Evolutionary conservation across 192 early-diverging fungal species (phyloP).

Genomic region (Chytriomyces hyalinus): DNA sequence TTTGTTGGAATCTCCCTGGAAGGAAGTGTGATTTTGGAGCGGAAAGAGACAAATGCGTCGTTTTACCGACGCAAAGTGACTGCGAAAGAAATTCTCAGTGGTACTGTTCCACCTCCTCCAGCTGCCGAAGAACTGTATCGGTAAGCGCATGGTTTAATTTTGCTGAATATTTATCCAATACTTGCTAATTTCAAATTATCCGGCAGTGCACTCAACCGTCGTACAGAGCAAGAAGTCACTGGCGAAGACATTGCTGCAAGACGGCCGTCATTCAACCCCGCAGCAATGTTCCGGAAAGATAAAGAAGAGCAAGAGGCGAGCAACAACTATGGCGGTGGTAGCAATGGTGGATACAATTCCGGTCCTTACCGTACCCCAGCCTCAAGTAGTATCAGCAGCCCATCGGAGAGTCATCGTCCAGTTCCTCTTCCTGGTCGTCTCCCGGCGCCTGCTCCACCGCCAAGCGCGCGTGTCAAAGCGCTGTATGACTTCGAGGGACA

Average conservation of each 20-base stretch:
- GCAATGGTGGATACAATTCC: background rate
- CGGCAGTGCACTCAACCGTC: slow-evolving; percentile 50
- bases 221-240: slow-evolving; percentile 29
- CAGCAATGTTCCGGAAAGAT: slow-evolving; percentile 1
- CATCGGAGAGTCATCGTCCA: slow-evolving; percentile 12
- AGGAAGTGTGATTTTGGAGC: slow-evolving; percentile 87
- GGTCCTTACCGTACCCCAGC: slow-evolving; percentile 15
- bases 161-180: background rate
- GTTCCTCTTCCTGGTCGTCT: slow-evolving; percentile 19
- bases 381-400: background rate
- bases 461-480: slow-evolving; percentile 50
- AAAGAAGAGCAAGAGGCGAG: background rate
- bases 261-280: background rate
- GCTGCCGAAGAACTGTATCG: slow-evolving; percentile 83
- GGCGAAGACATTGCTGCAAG: slow-evolving; percentile 15
- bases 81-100: slow-evolving; percentile 85
- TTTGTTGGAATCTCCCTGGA: slow-evolving; percentile 93
- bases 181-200: background rate
- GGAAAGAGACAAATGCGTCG: slow-evolving; percentile 89
- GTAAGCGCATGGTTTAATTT: slow-evolving; percentile 8
- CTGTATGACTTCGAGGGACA: slow-evolving; percentile 71
- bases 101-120: slow-evolving; percentile 78
- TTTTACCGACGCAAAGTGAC: slow-evolving; percentile 76
- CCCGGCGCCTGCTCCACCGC: slow-evolving; percentile 30
- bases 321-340: background rate